Base-by-base conservation (phyloP, 2,329 filamentous ascomycete species). In the Colletotrichum sp. region DNA sequence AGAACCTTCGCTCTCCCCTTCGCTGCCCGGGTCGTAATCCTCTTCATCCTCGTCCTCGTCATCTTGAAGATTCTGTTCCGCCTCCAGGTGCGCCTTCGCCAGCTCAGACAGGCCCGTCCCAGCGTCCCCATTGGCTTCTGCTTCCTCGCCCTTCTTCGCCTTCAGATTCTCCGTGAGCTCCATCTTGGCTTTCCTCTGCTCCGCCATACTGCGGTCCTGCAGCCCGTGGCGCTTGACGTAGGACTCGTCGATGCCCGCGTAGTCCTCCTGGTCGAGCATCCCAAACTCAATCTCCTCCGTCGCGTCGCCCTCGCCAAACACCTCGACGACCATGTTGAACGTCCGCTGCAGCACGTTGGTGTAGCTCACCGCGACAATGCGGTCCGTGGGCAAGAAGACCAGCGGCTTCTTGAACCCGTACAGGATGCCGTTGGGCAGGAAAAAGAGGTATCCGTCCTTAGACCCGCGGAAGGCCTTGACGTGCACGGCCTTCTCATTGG, bases 331-430 rank as follows among this genome's bases (percentile, higher is more conserved):
- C 60, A 94, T 88, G 79, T 94, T 94, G 79, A 94, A 94, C 0
- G 93, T 94, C 26, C 92, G 88, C 80, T 93, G 92, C 62, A 94
- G 85, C 30, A 94, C 91, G 75, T 86, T 93, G 7, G 92, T 93
- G 81, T 93, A 94, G 80, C 91, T 93, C n/a, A 93, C 86, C 3
- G 92, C 91, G 0, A 87, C 86, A 67, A 94, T 91, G 15, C 89
- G 87, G 68, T 90, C 88, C 22, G 93, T 87, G 6, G 92, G 91
- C 7, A 94, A 86, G 79, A 93, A 94, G 26, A 93, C 84, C 3
- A 94, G 82, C 1, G 93, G 93, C 83, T 94, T 94, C 84, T 93
- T 94, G 86, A 93, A 94, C 1, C 88, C 92, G 92, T 92, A 94
- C 9, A 94, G 82, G 70, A 94, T 93, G 16, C 93, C 93, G 30